phyloP scores from a whole-genome alignment of 176 grass and related monocot genomes.

The Leersia perrieri region DNA sequence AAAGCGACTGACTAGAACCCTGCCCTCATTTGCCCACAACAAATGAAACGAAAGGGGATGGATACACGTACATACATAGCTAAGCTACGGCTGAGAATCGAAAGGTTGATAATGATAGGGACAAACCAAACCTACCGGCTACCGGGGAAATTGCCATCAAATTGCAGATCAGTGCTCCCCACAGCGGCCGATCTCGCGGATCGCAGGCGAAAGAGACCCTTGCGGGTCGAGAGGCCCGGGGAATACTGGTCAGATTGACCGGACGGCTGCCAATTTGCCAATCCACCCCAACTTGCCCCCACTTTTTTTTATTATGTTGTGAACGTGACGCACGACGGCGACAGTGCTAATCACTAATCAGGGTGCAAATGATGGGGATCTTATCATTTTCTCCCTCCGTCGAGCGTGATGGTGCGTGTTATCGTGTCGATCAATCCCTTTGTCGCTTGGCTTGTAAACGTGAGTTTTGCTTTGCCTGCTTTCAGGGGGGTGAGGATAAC shows the following conservation, averaged over 20 bases:
- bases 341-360: not conserved
- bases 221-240: not conserved
- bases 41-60: not conserved
- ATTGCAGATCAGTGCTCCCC: not conserved
- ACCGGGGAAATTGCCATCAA: not conserved
- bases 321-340: not conserved
- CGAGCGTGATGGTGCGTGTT: no score
- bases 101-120: not conserved
- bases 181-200: slow-evolving; percentile 14
- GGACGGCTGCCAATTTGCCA: not conserved
- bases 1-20: not conserved
- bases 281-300: not conserved
- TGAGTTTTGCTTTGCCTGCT: not conserved
- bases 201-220: slow-evolving; percentile 1
- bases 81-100: no score
- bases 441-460: not conserved
- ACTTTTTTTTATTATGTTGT: not conserved
- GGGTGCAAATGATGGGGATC: no score
- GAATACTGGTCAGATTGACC: not conserved
- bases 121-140: not conserved
- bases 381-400: no score
- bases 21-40: not conserved
- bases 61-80: no score
- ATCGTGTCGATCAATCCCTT: no score
- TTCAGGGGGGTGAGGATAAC: not conserved